These are phyloP conservation scores for Penicillium sp. DNA, from an alignment of 2,329 filamentous ascomycete species.

Conservation along the genomic window DNA sequence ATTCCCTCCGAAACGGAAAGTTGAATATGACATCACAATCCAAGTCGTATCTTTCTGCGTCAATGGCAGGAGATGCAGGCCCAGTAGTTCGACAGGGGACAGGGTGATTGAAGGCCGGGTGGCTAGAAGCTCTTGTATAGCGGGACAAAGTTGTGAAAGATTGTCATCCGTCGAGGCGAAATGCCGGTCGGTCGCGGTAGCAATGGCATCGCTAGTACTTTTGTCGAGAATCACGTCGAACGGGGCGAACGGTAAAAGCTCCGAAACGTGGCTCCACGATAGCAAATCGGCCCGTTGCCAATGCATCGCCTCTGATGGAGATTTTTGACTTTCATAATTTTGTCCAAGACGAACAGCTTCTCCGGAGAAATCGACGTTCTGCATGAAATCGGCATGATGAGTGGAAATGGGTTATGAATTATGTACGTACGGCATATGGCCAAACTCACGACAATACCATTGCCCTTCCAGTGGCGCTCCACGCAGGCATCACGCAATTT, in stretches of 20 bases:
- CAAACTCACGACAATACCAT: slow-evolving; percentile 34
- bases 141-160: slow-evolving; percentile 20
- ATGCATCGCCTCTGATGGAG: slow-evolving; percentile 28
- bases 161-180: slow-evolving; percentile 13
- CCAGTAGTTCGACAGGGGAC: slow-evolving; percentile 38
- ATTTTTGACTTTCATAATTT: slow-evolving; percentile 22
- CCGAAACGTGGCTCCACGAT: slow-evolving; percentile 32
- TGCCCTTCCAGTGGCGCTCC: slow-evolving; percentile 27
- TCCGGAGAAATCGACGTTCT: slow-evolving; percentile 41
- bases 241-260: slow-evolving; percentile 25
- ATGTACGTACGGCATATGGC: no score
- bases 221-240: slow-evolving; percentile 39
- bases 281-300: slow-evolving; percentile 34
- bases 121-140: slow-evolving; percentile 17
- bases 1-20: slow-evolving; percentile 32
- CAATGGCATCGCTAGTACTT: slow-evolving; percentile 41
- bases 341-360: slow-evolving; percentile 39
- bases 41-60: slow-evolving; percentile 30
- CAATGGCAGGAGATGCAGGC: slow-evolving; percentile 33
- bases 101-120: slow-evolving; percentile 14
- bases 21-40: slow-evolving; percentile 37
- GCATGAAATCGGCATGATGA: background rate
- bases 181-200: slow-evolving; percentile 24
- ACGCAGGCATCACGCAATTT: slow-evolving; percentile 32
- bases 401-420: background rate